These are phyloP conservation scores for Chiua virens DNA, from an alignment of 768 basidiomycete genomes.

Conservation along the genomic window DNA sequence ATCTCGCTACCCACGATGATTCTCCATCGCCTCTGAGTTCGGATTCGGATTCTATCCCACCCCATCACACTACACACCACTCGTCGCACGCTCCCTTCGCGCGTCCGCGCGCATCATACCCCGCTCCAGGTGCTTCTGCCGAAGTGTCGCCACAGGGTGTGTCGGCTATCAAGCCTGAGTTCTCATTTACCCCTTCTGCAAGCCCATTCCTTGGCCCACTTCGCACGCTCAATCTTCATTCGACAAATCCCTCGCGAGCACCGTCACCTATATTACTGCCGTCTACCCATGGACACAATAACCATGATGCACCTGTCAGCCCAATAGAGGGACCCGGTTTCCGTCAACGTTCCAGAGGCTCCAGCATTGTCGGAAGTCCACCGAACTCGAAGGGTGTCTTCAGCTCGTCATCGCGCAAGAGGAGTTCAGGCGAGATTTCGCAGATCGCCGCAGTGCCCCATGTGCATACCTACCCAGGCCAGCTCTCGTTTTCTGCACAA, in stretches of 20 bases:
- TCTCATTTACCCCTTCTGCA: constrained; percentile 64
- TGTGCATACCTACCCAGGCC: constrained; percentile 35
- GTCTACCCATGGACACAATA: constrained; percentile 36
- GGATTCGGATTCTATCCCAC: constrained; percentile 51
- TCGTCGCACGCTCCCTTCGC: constrained; percentile 27
- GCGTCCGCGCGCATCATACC: constrained; percentile 28
- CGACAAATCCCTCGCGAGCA: constrained; percentile 64
- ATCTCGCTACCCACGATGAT: constrained; percentile 49
- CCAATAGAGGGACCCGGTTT: constrained; percentile 33
- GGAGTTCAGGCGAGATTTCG: constrained; percentile 32
- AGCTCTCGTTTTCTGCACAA: constrained; percentile 28
- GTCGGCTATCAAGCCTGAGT: constrained; percentile 32
- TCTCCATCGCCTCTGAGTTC: constrained; percentile 72
- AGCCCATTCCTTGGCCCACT: constrained; percentile 81
- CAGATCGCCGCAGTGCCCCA: constrained; percentile 28
- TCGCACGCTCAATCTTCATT: constrained; percentile 73
- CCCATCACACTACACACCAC: constrained; percentile 29
- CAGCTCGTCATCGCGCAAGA: constrained; percentile 26
- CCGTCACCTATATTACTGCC: constrained; percentile 71
- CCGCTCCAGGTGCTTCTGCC: constrained; percentile 22
- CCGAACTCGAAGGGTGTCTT: constrained; percentile 31
- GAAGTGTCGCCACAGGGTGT: constrained; percentile 29
- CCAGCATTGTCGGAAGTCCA: constrained; percentile 39
- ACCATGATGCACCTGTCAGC: constrained; percentile 31
- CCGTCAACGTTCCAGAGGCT: constrained; percentile 28